phyloP scores from a whole-genome alignment of 2,329 filamentous ascomycete genomes.

The Sarocladiaceae sp. region DNA sequence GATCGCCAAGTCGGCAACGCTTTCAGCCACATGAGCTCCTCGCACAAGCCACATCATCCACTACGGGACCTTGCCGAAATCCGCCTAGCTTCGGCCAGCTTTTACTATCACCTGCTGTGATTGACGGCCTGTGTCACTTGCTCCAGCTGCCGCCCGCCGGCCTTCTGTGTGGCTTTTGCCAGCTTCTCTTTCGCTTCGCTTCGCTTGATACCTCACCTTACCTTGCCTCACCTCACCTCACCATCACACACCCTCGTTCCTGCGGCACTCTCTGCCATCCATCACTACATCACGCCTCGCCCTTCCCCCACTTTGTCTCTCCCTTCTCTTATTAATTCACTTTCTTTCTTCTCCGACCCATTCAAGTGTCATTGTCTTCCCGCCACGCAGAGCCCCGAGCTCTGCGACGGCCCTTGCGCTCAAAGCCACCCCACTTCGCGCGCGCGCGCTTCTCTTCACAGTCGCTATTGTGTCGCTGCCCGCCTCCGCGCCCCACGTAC shows the following conservation, averaged over 20 bases:
- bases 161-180: background rate
- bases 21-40: background rate
- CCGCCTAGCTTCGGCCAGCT: too few relatives aligned
- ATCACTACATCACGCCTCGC: background rate
- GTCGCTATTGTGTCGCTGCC: background rate
- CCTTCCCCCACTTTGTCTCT: background rate
- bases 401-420: constrained; percentile 6
- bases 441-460: constrained; percentile 3
- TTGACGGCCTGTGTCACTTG: background rate
- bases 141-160: background rate
- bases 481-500: constrained; percentile 9
- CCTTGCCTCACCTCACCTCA: background rate
- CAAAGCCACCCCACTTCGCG: background rate
- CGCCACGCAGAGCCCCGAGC: constrained; percentile 8
- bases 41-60: background rate
- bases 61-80: too few relatives aligned
- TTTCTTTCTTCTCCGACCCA: background rate
- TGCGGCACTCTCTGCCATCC: background rate
- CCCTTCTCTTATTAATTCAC: background rate
- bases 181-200: background rate
- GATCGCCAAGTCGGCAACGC: background rate
- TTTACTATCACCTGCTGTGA: too few relatives aligned
- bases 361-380: constrained; percentile 5
- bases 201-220: too few relatives aligned
- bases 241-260: constrained; percentile 2